Base-by-base conservation (phyloP, 2,329 filamentous ascomycete species). In the Hawksworthiomyces lignivorus region DNA sequence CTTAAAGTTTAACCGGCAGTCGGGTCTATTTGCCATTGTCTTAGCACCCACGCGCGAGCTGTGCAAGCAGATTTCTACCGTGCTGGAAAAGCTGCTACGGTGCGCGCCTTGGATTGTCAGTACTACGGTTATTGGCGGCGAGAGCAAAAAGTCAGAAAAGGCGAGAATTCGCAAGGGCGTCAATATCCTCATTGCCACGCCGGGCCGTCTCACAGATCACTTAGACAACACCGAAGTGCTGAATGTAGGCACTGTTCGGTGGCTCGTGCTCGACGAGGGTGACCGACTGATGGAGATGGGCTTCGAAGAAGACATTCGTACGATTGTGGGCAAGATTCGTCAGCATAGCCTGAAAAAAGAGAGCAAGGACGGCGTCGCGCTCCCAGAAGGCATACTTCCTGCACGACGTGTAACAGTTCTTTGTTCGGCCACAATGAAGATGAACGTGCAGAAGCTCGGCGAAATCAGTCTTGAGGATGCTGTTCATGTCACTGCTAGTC, bases 201-300 rank as follows among this genome's bases (percentile, higher is more conserved):
- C 92, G 0, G 92, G 92, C 55, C 78, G 92, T 47, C 68, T 98
- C 45, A 84, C 82, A 4, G 92, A 98, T 66, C 92, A 98, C 62
- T 66, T 98, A 36, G 83, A 94, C 52, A 87, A 96, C 57, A 98
- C 92, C 1, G 80, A 95, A 61, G 87, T 82, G 0, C 69, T 98
- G 39, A 86, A 92, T 50, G 80, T 97, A 30, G 85, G 84, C 54
- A 89, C 83, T 18, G 90, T 96, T 5, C 75, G 90, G 46, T 98
- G 92, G 92, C 67, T 98, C 19, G 82, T 98, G 3, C 73, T 98
- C 6, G 92, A 98, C 54, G 92, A 98, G 63, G 92, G 92, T 22
- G 92, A 98, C 70, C 77, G 92, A n/a, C 69, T 98, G 58, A 96
- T 98, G 90, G 92, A 98, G 57, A 74, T 97, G 55, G 92, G 92